A percentile compares a stretch with the other conserved stretches of the same genome.
Conservation (phyloP, 2,329 filamentous ascomycete genomes). For the Ophiostoma sp. region DNA sequence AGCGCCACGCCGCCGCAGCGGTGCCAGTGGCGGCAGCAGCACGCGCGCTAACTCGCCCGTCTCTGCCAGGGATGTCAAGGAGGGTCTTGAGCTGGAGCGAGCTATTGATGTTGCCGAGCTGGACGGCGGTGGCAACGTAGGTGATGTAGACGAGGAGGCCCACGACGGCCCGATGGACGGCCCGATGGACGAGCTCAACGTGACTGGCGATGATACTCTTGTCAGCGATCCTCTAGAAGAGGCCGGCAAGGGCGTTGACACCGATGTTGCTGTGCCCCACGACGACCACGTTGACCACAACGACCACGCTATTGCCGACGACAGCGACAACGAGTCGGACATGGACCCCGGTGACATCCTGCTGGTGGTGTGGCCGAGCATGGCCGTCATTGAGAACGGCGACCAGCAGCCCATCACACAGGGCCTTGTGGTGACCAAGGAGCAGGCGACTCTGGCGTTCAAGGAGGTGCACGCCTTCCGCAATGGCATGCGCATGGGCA, state of each 20-base stretch:
- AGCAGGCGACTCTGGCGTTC: conserved; percentile 30
- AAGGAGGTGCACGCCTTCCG: conserved; percentile 22
- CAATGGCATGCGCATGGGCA: neutral
- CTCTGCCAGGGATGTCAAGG: conserved; percentile 4
- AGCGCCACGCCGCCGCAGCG: conserved; percentile 8
- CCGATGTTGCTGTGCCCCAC: neutral
- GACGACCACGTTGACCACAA: neutral
- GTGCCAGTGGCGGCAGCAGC: neutral
- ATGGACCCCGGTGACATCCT: conserved; percentile 34
- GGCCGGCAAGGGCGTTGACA: neutral
- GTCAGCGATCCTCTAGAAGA: neutral
- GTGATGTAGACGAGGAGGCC: neutral
- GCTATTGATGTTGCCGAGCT: neutral
- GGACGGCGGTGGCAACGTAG: neutral
- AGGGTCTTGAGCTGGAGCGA: neutral
- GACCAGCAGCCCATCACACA: conserved; percentile 36
- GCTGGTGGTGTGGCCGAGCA: conserved; percentile 36
- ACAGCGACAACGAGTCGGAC: conserved; percentile 24
- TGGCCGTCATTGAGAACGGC: conserved; percentile 35
- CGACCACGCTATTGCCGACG: conserved; percentile 17
- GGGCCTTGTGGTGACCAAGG: conserved; percentile 35
- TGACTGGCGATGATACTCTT: neutral
- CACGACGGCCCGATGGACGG: neutral
- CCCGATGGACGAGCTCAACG: neutral
- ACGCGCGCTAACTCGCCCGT: conserved; percentile 7